Evolutionary conservation across 2,329 filamentous ascomycete genomes (phyloP).

Genomic region (Neonectria neomacrospora): DNA sequence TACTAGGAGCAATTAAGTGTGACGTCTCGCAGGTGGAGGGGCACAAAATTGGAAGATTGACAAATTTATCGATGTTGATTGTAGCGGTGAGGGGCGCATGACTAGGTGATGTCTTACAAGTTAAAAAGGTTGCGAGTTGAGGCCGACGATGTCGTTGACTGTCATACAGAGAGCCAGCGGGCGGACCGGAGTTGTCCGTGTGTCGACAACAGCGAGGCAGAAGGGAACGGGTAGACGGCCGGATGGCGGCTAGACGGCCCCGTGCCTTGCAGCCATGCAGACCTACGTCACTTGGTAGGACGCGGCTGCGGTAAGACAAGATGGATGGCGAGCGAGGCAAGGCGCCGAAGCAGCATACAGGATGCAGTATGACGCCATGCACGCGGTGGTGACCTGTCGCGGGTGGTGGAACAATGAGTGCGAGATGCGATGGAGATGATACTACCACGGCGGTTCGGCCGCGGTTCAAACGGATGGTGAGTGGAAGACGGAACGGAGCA

Average conservation of each 20-base stretch:
- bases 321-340: slow-evolving; percentile 2
- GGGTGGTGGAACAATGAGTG: slow-evolving; percentile 16
- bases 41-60: slow-evolving; percentile 32
- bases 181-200: slow-evolving; percentile 1
- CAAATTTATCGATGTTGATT: slow-evolving; percentile 1
- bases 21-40: slow-evolving; percentile 36
- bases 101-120: slow-evolving; percentile 7
- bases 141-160: slow-evolving; percentile 7
- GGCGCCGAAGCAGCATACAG: slow-evolving; percentile 9
- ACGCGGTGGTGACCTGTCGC: slow-evolving; percentile 4
- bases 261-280: slow-evolving; percentile 20
- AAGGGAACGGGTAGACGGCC: neutral
- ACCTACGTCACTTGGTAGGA: slow-evolving; percentile 2
- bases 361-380: slow-evolving; percentile 21
- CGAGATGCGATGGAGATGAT: neutral
- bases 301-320: slow-evolving; percentile 5
- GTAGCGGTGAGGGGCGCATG: slow-evolving; percentile 17
- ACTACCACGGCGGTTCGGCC: neutral
- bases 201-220: slow-evolving; percentile 3
- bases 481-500: neutral
- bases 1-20: slow-evolving; percentile 33
- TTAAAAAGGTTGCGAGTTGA: slow-evolving; percentile 3
- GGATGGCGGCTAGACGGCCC: slow-evolving; percentile 2
- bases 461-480: neutral
- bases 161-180: slow-evolving; percentile 11